A percentile compares a stretch with the other conserved stretches of the same genome.
These are phyloP conservation scores for Penicillium sp. DNA, from an alignment of 2,329 filamentous ascomycete species.

Conservation along the genomic window DNA sequence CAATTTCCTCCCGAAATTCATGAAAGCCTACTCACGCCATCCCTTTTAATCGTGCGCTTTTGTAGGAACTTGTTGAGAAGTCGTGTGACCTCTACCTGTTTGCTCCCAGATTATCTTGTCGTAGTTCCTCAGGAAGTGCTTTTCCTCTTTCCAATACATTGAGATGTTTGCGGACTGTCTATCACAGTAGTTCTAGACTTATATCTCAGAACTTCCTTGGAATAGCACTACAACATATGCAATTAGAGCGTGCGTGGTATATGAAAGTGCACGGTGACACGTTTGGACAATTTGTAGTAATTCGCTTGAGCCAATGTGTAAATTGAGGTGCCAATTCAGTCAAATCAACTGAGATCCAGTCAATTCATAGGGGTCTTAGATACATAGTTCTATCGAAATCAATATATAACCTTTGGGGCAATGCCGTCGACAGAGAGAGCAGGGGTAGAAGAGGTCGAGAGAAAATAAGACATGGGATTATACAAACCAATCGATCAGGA, in stretches of 20 bases:
- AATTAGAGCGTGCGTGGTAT: background rate
- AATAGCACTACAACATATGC: no score
- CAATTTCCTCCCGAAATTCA: background rate
- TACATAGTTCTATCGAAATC: no score
- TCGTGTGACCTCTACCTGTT: background rate
- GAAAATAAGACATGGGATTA: constrained; percentile 13
- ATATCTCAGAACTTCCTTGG: background rate
- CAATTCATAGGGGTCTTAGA: background rate
- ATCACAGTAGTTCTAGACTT: background rate
- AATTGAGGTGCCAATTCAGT: background rate
- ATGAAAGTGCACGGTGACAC: background rate
- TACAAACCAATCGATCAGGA: no score
- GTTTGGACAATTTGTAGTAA: background rate
- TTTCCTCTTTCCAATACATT: background rate
- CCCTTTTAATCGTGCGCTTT: background rate
- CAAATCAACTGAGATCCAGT: background rate
- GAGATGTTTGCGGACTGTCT: background rate
- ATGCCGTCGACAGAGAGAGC: no score
- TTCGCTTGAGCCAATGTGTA: background rate
- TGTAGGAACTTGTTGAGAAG: background rate
- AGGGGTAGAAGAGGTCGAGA: no score
- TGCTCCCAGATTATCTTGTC: background rate
- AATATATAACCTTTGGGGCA: no score
- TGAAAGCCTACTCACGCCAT: background rate
- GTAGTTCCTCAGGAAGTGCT: background rate